Conservation (phyloP, 2,329 filamentous ascomycete genomes). For the Periconia sp. region DNA sequence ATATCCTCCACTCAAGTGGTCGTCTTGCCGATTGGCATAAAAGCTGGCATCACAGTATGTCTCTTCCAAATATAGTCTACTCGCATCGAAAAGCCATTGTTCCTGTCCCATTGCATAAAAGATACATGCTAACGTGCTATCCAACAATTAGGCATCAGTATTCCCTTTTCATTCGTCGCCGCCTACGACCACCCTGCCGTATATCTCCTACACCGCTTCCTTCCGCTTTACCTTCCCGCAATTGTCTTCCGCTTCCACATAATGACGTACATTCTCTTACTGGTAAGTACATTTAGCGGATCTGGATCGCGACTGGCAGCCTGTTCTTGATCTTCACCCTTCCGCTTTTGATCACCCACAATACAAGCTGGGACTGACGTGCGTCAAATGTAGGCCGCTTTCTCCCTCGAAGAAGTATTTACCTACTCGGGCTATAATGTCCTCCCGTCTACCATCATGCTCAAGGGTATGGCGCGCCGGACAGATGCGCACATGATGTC, state of each 20-base stretch:
- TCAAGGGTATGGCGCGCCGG: conserved; percentile 63
- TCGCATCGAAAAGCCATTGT: too few species aligned
- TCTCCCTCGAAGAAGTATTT: conserved; percentile 70
- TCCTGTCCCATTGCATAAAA: too few species aligned
- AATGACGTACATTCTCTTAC: conserved; percentile 72
- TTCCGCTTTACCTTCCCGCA: conserved; percentile 71
- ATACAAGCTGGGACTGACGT: too few species aligned
- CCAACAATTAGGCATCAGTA: too few species aligned
- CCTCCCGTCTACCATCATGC: conserved; percentile 63
- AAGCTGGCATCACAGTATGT: conserved; percentile 67
- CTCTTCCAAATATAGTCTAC: too few species aligned
- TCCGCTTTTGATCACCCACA: too few species aligned
- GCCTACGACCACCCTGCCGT: conserved; percentile 73
- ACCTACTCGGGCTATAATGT: conserved; percentile 71
- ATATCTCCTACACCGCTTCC: conserved; percentile 66
- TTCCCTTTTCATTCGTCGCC: conserved; percentile 67
- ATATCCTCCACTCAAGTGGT: conserved; percentile 65
- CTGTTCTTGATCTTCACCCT: too few species aligned
- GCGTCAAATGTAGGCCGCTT: too few species aligned
- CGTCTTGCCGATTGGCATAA: conserved; percentile 50
- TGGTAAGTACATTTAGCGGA: too few species aligned
- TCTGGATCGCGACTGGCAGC: too few species aligned
- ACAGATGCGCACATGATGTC: conserved; percentile 65
- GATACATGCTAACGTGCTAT: too few species aligned
- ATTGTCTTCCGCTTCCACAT: conserved; percentile 71